Evolutionary conservation across 2,329 filamentous ascomycete species (phyloP), one percentile per base, ranked within the genome.

Genomic region (Salinomyces thailandicus): DNA sequence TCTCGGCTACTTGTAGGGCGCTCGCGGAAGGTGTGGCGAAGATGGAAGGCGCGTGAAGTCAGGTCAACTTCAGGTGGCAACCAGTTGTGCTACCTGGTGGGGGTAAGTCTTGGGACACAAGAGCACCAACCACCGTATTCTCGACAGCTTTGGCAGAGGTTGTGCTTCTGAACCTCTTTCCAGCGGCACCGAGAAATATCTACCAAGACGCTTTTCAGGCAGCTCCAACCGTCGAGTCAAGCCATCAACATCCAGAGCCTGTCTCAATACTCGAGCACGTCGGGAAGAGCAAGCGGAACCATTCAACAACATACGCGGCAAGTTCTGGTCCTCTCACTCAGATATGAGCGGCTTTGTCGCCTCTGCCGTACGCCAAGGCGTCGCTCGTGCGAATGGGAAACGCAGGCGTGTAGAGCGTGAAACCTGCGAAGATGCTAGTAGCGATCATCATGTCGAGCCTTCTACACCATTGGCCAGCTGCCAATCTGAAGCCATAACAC

Each of bases 1-100:
- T 60, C 31, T 35, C 49, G 13, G 42, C 48, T 5, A 48, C 37
- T 3, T 61, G 55, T 37, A 43, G 55, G 33, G 42, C 38, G 2
- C 39, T 60, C 18, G 50, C 47, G 11, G 42, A 53, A 16, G 55
- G 51, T 18, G 55, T 53, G 7, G 33, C 31, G n/a, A 27, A 9
- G 13, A 39, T 38, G 39, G 11, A 19, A 29, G 35, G 6, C 11
- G 7, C 14, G 27, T 30, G 27, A 30, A 30, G 11, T 30, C 11
- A 30, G 27, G 27, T 30, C 22, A n/a, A 26, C 9, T 26, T 8
- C n/a, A n/a, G 22, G 22, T 26, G 22, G 22, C 22, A n/a, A 26
- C n/a, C n/a, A n/a, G n/a, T n/a, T n/a, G n/a, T n/a, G n/a, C n/a
- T n/a, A n/a, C n/a, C n/a, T n/a, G n/a, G n/a, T n/a, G n/a, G n/a